phyloP scores from a whole-genome alignment of 73 alveolate species.

The Paraurostyla sp. region DNA sequence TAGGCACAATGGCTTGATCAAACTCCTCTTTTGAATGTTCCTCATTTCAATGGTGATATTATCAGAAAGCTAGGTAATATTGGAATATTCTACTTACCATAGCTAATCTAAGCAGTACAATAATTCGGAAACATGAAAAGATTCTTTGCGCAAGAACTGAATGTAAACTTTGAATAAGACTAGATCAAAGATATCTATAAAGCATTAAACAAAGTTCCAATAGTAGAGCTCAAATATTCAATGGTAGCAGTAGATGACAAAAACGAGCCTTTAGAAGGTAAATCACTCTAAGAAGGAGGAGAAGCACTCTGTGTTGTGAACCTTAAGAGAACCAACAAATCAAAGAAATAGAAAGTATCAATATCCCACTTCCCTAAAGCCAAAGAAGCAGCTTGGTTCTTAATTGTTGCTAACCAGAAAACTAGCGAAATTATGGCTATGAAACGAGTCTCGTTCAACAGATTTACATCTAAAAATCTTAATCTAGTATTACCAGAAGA shows the following conservation, averaged over 20 bases:
- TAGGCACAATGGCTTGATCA: constrained; percentile 96
- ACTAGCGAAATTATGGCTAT: constrained; percentile 88
- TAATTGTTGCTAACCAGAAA: constrained; percentile 84
- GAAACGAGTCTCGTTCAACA: constrained; percentile 85
- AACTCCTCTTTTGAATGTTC: constrained; percentile 83
- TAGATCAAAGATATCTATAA: constrained; percentile 83
- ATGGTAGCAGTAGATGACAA: constrained; percentile 81
- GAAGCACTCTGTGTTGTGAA: constrained; percentile 81
- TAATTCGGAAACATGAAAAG: constrained; percentile 49
- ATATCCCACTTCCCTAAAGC: constrained; percentile 87
- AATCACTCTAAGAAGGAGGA: constrained; percentile 82
- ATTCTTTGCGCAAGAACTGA: constrained; percentile 70
- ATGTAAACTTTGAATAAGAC: constrained; percentile 67
- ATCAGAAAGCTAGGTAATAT: constrained; percentile 74
- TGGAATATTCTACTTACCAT: constrained; percentile 79
- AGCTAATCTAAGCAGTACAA: constrained; percentile 58
- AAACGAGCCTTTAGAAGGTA: constrained; percentile 77
- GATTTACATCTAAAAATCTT: constrained; percentile 73
- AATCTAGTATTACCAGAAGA: constrained; percentile 82
- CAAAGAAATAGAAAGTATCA: constrained; percentile 70
- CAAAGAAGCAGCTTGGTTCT: constrained; percentile 90
- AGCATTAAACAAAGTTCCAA: constrained; percentile 80
- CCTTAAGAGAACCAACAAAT: constrained; percentile 77
- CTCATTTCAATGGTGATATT: constrained; percentile 78
- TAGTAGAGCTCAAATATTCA: constrained; percentile 76